phyloP scores from a whole-genome alignment of 1,284 basidiomycete genomes.

The Pyrrhoderma noxium region DNA sequence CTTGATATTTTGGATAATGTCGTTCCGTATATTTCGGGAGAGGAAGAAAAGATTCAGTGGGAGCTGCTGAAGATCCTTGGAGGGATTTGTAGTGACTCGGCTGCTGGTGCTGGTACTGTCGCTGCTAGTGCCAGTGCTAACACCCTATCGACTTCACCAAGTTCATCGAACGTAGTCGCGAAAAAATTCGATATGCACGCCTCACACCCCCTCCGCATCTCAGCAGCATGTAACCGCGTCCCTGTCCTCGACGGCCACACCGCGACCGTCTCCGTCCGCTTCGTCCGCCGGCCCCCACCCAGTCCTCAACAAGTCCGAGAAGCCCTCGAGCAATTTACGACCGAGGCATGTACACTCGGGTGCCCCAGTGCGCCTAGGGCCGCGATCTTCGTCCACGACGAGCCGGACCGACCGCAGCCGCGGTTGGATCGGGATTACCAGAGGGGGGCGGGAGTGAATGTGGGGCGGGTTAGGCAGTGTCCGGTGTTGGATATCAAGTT shows the following conservation, averaged over 20 bases:
- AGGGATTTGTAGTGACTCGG: constrained; percentile 38
- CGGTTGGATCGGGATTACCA: constrained; percentile 88
- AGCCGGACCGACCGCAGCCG: constrained; percentile 91
- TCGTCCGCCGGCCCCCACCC: constrained; percentile 75
- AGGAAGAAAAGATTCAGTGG: constrained; percentile 99
- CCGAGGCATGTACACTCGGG: constrained; percentile 72
- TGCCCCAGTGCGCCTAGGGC: constrained; percentile 85
- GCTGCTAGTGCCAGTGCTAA: background rate
- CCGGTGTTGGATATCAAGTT: constrained; percentile 94
- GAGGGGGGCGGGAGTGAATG: constrained; percentile 87
- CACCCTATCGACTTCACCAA: background rate
- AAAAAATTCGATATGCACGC: constrained; percentile 83
- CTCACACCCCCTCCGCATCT: constrained; percentile 73
- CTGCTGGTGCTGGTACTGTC: background rate
- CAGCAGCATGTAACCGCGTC: constrained; percentile 88
- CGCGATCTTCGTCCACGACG: constrained; percentile 90
- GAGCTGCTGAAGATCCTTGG: constrained; percentile 97
- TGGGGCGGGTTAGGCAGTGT: constrained; percentile 89
- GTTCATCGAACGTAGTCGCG: constrained; percentile 15
- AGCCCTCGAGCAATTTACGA: constrained; percentile 69
- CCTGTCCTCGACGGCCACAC: constrained; percentile 92
- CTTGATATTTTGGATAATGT: constrained; percentile 97
- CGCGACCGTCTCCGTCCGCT: constrained; percentile 83
- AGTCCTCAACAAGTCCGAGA: constrained; percentile 83
- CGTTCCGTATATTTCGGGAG: constrained; percentile 90